A percentile compares a stretch with the other conserved stretches of the same genome.
phyloP scores from a whole-genome alignment of 2,329 filamentous ascomycete species.

The Aureobasidium sp. region DNA sequence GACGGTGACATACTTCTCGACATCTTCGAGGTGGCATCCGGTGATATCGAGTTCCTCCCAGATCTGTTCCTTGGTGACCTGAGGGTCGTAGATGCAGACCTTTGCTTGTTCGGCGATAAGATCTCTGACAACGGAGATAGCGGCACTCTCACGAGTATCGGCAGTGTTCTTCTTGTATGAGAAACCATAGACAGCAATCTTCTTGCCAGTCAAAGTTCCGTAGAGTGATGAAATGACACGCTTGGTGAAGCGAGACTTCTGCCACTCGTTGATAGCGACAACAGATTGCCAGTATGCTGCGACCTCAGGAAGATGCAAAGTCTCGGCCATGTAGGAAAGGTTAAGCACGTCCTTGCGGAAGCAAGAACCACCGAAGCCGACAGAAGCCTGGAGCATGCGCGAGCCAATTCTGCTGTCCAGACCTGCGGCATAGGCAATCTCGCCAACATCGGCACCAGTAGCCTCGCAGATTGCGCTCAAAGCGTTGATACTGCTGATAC shows the following conservation, averaged over 20 bases:
- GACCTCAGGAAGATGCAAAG: constrained; percentile 62
- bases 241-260: constrained; percentile 60
- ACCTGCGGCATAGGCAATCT: constrained; percentile 61
- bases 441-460: constrained; percentile 67
- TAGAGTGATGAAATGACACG: constrained; percentile 61
- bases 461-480: constrained; percentile 74
- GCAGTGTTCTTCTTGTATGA: constrained; percentile 76
- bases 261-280: constrained; percentile 69
- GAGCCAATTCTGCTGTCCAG: constrained; percentile 62
- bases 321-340: constrained; percentile 66
- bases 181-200: constrained; percentile 64
- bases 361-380: constrained; percentile 74
- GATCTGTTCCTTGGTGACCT: constrained; percentile 31
- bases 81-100: constrained; percentile 62
- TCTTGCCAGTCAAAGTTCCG: constrained; percentile 63
- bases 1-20: constrained; percentile 26
- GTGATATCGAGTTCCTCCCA: constrained; percentile 26
- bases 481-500: constrained; percentile 74
- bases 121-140: constrained; percentile 59
- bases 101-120: constrained; percentile 58
- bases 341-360: constrained; percentile 76
- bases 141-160: constrained; percentile 65
- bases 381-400: constrained; percentile 65
- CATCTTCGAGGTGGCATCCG: constrained; percentile 20
- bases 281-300: constrained; percentile 70